Conservation (phyloP, 2,329 filamentous ascomycete species). For the Microdochium trichocladiopsis region DNA sequence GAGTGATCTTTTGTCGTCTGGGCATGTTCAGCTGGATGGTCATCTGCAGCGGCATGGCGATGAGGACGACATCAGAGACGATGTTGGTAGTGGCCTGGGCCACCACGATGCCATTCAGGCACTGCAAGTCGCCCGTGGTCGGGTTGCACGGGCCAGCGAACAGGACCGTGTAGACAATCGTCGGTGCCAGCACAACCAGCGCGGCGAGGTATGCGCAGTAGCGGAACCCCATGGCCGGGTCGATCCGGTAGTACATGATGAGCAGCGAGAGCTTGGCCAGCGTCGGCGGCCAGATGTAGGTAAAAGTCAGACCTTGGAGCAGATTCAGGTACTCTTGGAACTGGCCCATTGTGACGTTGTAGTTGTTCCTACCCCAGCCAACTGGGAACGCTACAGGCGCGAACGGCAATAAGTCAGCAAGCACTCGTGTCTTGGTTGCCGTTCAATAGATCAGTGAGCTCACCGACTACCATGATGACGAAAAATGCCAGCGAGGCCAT, state of each 20-base stretch:
- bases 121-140: conserved; percentile 14
- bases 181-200: neutral
- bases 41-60: conserved; percentile 32
- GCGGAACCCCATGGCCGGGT: neutral
- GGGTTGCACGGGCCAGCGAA: conserved; percentile 16
- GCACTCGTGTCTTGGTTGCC: neutral
- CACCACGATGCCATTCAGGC: conserved; percentile 34
- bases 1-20: conserved; percentile 31
- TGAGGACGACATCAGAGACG: conserved; percentile 32
- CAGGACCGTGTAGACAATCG: conserved; percentile 12
- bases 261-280: neutral
- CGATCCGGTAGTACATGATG: neutral
- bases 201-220: neutral
- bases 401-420: neutral
- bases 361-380: neutral
- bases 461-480: neutral
- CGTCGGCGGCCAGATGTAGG: neutral
- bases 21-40: conserved; percentile 32
- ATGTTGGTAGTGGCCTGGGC: conserved; percentile 37
- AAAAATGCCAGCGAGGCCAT: neutral
- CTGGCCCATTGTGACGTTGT: neutral
- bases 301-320: neutral
- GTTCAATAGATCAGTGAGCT: neutral
- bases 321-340: neutral
- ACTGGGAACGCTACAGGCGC: neutral